A percentile compares a stretch with the other conserved stretches of the same genome.
phyloP scores from a whole-genome alignment of 345 rosid genomes.

The Gossypium bickii region DNA sequence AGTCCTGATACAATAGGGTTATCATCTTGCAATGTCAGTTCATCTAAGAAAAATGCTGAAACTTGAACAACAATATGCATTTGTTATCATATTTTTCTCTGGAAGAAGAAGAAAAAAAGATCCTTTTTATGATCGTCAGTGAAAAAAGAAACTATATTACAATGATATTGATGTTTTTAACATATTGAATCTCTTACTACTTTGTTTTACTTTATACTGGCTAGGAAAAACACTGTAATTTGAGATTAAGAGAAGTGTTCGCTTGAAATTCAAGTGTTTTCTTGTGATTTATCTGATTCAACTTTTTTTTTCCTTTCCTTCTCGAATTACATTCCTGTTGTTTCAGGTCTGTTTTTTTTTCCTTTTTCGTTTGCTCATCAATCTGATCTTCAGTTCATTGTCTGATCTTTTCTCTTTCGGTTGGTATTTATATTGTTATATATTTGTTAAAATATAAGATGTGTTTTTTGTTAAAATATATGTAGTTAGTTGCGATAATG shows the following conservation, averaged over 20 bases:
- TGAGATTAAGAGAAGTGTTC: not conserved
- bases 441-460: too few relatives aligned
- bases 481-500: too few relatives aligned
- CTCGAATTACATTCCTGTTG: too few relatives aligned
- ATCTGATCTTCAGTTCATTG: too few relatives aligned
- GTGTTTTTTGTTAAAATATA: too few relatives aligned
- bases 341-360: too few relatives aligned
- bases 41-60: conserved; percentile 16
- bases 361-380: too few relatives aligned
- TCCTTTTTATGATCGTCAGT: not conserved
- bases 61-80: not conserved
- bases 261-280: not conserved
- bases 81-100: not conserved
- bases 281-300: not conserved
- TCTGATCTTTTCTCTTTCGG: too few relatives aligned
- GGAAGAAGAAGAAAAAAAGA: not conserved
- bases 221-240: not conserved
- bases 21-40: conserved; percentile 38
- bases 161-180: not conserved
- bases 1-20: conserved; percentile 48
- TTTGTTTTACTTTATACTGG: not conserved
- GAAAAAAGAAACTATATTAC: not conserved
- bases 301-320: not conserved
- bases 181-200: not conserved
- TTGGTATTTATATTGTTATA: too few relatives aligned